These are phyloP conservation scores for Hydrangea macrophylla DNA, from an alignment of 148 eudicot species.

Conservation along the genomic window DNA sequence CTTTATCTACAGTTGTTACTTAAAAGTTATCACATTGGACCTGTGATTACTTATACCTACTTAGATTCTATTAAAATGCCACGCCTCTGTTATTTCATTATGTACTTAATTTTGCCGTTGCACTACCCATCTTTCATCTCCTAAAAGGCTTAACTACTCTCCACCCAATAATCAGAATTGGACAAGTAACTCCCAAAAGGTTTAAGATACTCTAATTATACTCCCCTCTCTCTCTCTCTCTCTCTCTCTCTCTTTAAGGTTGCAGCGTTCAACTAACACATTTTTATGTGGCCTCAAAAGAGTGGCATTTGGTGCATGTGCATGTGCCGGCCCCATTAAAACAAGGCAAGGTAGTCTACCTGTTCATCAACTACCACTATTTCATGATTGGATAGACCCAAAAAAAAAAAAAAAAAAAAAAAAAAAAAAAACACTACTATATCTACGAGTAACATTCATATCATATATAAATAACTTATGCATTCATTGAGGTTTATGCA, in stretches of 20 bases:
- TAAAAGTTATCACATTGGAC: neutral
- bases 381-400: neutral
- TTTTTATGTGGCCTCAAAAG: neutral
- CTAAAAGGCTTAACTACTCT: neutral
- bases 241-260: neutral
- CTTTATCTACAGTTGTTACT: neutral
- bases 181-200: too few relatives aligned
- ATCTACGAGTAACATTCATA: too few relatives aligned
- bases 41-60: neutral
- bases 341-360: neutral
- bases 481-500: neutral
- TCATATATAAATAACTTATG: neutral
- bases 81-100: neutral
- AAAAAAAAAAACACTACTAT: too few relatives aligned
- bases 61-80: neutral
- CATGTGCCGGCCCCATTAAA: neutral
- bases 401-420: too few relatives aligned
- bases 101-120: neutral
- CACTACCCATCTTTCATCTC: neutral
- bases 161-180: neutral
- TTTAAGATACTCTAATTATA: too few relatives aligned
- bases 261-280: slow-evolving; percentile 8
- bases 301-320: neutral
- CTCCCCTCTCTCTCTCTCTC: neutral
- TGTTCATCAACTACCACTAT: slow-evolving; percentile 2